phyloP scores from a whole-genome alignment of 2,329 filamentous ascomycete genomes.

The Curvularia lunata region DNA sequence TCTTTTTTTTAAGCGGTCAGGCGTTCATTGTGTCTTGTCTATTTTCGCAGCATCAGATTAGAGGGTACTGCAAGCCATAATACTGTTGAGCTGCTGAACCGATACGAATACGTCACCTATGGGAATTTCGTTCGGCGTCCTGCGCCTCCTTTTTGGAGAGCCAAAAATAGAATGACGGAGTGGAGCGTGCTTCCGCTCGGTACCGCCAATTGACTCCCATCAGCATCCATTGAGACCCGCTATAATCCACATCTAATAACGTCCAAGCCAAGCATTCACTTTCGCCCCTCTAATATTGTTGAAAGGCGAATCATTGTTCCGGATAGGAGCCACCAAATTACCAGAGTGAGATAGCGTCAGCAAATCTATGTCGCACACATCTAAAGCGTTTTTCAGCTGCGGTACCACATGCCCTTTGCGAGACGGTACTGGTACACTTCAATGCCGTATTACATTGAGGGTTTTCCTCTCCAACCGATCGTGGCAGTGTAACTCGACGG shows the following conservation, averaged over 20 bases:
- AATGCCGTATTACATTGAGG: background rate
- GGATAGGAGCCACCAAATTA: background rate
- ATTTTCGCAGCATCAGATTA: background rate
- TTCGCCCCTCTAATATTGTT: background rate
- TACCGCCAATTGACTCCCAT: background rate
- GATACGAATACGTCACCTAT: constrained; percentile 1
- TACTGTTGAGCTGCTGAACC: background rate
- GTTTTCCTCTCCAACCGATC: background rate
- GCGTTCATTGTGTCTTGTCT: background rate
- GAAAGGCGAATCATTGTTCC: background rate
- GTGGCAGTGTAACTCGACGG: background rate
- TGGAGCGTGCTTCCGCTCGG: background rate
- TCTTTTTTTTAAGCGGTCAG: background rate
- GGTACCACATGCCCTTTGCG: background rate
- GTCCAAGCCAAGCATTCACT: background rate
- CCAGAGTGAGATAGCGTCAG: background rate
- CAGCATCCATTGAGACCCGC: constrained; percentile 7
- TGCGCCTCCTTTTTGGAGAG: background rate
- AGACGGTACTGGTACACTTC: background rate
- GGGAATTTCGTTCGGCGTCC: background rate
- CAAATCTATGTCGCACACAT: constrained; percentile 6
- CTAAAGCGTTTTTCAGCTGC: background rate
- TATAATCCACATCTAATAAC: constrained; percentile 10
- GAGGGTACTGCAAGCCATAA: background rate
- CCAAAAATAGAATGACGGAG: constrained; percentile 3